These are phyloP conservation scores for Nigrospora osmanthi DNA, from an alignment of 2,329 filamentous ascomycete species.

Conservation along the genomic window DNA sequence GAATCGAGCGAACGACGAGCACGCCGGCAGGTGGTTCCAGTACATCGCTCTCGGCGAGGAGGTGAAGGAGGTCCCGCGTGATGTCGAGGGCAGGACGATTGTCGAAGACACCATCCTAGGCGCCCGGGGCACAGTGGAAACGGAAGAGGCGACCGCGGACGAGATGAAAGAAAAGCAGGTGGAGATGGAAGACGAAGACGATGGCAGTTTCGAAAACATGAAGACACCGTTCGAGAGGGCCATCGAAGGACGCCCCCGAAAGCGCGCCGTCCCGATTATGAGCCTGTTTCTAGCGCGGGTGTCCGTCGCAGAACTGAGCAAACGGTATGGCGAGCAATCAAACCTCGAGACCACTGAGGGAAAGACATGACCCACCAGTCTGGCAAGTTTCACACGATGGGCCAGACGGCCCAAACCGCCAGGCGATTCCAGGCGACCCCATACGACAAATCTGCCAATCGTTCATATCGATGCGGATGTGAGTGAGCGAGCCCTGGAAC, in stretches of 20 bases:
- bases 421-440: no score
- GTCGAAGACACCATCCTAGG: constrained; percentile 35
- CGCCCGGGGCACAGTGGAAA: constrained; percentile 11
- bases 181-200: constrained; percentile 15
- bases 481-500: no score
- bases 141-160: constrained; percentile 7
- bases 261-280: constrained; percentile 44
- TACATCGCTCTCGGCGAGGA: constrained; percentile 50
- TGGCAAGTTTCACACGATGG: no score
- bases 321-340: constrained; percentile 37
- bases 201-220: constrained; percentile 47
- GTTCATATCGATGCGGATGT: no score
- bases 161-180: constrained; percentile 4
- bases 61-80: constrained; percentile 13
- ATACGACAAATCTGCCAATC: no score
- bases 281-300: constrained; percentile 50
- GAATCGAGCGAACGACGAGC: constrained; percentile 22
- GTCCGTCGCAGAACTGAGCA: constrained; percentile 47
- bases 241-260: constrained; percentile 34
- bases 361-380: no score
- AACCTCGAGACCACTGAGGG: constrained; percentile 15
- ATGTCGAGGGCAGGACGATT: constrained; percentile 21
- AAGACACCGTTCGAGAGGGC: constrained; percentile 48
- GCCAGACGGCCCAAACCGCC: no score
- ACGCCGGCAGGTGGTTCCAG: constrained; percentile 35